phyloP scores from a whole-genome alignment of 345 rosid species.

The Eucalyptus curtisii region DNA sequence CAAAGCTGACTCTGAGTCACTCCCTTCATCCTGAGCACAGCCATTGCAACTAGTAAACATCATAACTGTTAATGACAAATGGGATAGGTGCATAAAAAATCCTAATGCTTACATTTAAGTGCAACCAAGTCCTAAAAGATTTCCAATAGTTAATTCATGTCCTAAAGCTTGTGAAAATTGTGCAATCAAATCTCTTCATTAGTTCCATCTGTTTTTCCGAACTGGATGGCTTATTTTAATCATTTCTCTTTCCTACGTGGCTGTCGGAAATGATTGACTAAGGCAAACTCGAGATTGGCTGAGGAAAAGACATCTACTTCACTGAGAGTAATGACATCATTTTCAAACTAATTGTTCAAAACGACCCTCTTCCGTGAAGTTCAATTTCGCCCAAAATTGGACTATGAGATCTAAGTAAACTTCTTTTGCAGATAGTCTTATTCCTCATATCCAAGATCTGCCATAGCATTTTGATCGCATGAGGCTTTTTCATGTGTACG shows the following conservation, averaged over 20 bases:
- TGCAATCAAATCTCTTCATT: neutral
- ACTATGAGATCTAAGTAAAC: neutral
- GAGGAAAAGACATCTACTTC: neutral
- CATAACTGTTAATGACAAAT: neutral
- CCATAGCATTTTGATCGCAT: neutral
- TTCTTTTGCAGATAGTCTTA: neutral
- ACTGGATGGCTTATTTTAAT: neutral
- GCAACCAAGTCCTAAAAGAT: neutral
- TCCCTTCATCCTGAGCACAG: conserved; percentile 45
- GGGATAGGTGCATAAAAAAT: neutral
- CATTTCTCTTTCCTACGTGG: neutral
- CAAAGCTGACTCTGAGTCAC: conserved; percentile 67
- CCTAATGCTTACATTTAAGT: neutral
- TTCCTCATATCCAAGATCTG: neutral
- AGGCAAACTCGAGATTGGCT: neutral
- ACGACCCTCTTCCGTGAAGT: neutral
- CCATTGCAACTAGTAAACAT: neutral
- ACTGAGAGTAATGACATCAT: neutral
- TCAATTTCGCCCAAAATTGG: neutral
- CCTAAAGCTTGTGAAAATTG: neutral
- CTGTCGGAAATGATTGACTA: neutral
- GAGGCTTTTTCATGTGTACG: neutral
- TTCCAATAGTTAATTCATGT: neutral
- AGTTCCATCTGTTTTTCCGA: neutral
- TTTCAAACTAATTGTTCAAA: neutral